Evolutionary conservation across 2,329 filamentous ascomycete genomes (phyloP), one percentile per base, ranked within the genome.

Genomic region (Xylariales sp.): DNA sequence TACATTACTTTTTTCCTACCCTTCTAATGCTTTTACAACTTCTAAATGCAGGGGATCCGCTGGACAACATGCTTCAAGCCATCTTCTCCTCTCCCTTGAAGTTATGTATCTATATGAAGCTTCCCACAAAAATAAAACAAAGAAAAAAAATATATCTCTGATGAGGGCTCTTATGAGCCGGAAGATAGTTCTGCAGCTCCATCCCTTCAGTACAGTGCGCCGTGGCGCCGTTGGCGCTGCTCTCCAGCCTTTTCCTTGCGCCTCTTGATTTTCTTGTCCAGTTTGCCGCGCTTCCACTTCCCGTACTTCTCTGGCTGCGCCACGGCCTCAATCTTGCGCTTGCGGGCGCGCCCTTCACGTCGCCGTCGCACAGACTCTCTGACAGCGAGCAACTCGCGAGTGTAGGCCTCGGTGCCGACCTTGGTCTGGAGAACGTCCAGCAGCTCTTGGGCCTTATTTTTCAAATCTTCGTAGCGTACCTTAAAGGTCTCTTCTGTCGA

Each of bases 271-370:
- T 93, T 93, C 69, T 83, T 81, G 57, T 93, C 88, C 45, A 85
- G 75, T 69, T 84, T 89, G 69, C 83, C 86, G 58, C 77, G 81
- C 79, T 96, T 96, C 51, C 85, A 81, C 54, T 75, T 71, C 19
- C 82, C 87, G 51, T 81, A 81, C 56, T 74, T 83, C 65, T 93
- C 91, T 2, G 93, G 93, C 54, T 85, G 78, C 34, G 76, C 76
- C 17, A 98, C 81, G 10, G 87, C 87, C 57, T 94, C 90, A 47
- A 97, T 87, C 63, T 88, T 87, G 53, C 93, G 78, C 76, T 98
- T 98, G 46, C 74, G 78, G 38, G 84, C 79, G 47, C 94, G 71
- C 53, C 81, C 78, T 56, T 88, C 79, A 48, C 93, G 73, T 53
- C 83, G 79, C 47, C 75, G 73, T 54, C 76, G 78, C n/a, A 93